Conservation (phyloP, 164 flowering plant genomes). For the Macadamia tetraphylla region DNA sequence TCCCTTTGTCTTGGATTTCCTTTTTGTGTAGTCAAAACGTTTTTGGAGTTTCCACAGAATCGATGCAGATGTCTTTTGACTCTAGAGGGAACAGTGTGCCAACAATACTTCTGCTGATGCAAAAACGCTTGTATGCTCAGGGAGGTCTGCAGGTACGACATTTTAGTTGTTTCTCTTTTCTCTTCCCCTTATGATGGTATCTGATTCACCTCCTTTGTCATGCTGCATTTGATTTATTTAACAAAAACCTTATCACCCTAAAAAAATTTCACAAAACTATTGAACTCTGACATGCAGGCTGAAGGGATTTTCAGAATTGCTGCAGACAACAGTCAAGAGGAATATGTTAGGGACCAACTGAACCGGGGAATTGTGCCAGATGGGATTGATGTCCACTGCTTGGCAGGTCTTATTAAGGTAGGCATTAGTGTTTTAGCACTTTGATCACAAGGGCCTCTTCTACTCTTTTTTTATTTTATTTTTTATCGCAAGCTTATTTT, state of each 20-base stretch:
- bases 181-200: background rate
- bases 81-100: constrained; percentile 74
- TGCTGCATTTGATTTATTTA: background rate
- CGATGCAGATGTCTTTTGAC: constrained; percentile 76
- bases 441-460: background rate
- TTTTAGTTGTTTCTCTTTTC: background rate
- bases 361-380: constrained; percentile 57
- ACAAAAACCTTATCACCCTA: background rate
- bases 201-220: background rate
- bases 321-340: constrained; percentile 69
- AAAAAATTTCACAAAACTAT: background rate
- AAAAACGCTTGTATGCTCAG: constrained; percentile 45
- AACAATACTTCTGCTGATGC: constrained; percentile 66
- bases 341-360: constrained; percentile 53
- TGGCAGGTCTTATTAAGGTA: constrained; percentile 72
- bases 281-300: constrained; percentile 33
- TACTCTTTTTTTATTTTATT: background rate
- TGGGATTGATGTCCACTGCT: constrained; percentile 61
- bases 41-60: constrained; percentile 80
- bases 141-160: constrained; percentile 54
- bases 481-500: background rate
- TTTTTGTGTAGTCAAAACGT: constrained; percentile 46
- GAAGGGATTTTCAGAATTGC: constrained; percentile 66
- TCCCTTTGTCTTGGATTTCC: constrained; percentile 7
- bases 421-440: background rate